Conservation (phyloP, 129 eudicot species). For the Ambrosia trifida region DNA sequence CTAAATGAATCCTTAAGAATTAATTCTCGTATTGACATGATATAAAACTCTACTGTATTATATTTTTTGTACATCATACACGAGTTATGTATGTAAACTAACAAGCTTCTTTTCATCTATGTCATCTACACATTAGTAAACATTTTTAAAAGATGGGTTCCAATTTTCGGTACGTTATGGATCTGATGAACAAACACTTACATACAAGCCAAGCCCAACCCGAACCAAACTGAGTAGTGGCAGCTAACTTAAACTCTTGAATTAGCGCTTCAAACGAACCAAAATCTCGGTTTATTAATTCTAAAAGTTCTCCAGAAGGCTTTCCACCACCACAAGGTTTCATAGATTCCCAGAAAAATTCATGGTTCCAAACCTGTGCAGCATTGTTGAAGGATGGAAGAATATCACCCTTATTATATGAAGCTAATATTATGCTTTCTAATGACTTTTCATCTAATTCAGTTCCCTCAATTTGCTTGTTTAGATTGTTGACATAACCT, state of each 20-base stretch:
- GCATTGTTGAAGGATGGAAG: constrained; percentile 88
- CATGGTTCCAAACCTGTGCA: constrained; percentile 38
- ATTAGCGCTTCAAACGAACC: constrained; percentile 82
- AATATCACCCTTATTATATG: constrained; percentile 80
- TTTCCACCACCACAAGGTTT: constrained; percentile 94
- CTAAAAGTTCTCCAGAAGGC: constrained; percentile 85
- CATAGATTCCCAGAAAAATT: constrained; percentile 98
- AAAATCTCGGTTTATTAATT: constrained; percentile 76
- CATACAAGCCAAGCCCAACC: constrained; percentile 99
- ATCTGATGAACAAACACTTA: constrained; percentile 37
- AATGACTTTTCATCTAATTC: constrained; percentile 68
- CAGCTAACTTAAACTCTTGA: constrained; percentile 72
- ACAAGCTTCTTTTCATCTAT: too few relatives aligned
- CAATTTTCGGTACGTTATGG: neutral
- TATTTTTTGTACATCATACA: too few relatives aligned
- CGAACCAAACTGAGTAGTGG: constrained; percentile 90
- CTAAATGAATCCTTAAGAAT: too few relatives aligned
- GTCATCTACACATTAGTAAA: neutral
- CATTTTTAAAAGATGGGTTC: constrained; percentile 5
- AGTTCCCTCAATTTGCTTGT: constrained; percentile 90
- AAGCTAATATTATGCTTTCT: constrained; percentile 57
- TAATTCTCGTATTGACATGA: too few relatives aligned
- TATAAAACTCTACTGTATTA: too few relatives aligned
- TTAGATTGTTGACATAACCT: constrained; percentile 79
- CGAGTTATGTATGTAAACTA: too few relatives aligned